Conservation (phyloP, 176 grass and related monocot species). For the Avena insularis region DNA sequence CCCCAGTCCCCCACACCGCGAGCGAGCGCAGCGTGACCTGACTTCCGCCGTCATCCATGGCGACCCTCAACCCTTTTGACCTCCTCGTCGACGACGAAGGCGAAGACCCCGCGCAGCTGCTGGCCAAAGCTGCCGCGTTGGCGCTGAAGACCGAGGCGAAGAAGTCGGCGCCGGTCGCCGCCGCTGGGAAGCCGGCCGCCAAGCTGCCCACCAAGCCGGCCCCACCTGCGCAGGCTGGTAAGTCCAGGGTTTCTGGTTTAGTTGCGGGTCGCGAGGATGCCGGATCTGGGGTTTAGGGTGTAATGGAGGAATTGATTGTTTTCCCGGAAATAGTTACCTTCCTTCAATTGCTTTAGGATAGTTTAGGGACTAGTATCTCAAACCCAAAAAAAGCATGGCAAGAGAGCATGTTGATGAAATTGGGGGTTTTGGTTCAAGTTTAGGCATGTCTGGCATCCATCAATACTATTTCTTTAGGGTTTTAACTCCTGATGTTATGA, state of each 20-base stretch:
- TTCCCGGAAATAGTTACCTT: background rate
- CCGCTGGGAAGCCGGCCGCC: constrained; percentile 48
- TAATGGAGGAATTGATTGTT: background rate
- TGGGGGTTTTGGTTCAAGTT: background rate
- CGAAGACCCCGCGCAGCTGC: constrained; percentile 77
- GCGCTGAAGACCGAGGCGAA: constrained; percentile 67
- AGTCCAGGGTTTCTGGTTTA: constrained; percentile 4
- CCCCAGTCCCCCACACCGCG: constrained; percentile 38
- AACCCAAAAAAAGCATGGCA: background rate
- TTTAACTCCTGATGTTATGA: background rate
- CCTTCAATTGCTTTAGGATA: background rate
- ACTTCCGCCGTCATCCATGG: constrained; percentile 44
- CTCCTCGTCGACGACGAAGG: constrained; percentile 76
- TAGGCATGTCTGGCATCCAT: background rate
- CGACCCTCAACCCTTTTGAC: constrained; percentile 79
- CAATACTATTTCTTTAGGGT: background rate
- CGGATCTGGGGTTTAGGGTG: constrained; percentile 51
- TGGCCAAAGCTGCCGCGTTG: constrained; percentile 52
- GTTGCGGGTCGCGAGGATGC: background rate
- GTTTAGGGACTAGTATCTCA: background rate
- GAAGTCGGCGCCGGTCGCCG: constrained; percentile 42
- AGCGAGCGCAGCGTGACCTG: constrained; percentile 22
- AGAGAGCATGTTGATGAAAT: background rate
- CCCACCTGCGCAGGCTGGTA: constrained; percentile 77
- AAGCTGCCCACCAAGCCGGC: constrained; percentile 75